phyloP scores from a whole-genome alignment of 2,329 filamentous ascomycete genomes.

The Claviceps fusiformis region DNA sequence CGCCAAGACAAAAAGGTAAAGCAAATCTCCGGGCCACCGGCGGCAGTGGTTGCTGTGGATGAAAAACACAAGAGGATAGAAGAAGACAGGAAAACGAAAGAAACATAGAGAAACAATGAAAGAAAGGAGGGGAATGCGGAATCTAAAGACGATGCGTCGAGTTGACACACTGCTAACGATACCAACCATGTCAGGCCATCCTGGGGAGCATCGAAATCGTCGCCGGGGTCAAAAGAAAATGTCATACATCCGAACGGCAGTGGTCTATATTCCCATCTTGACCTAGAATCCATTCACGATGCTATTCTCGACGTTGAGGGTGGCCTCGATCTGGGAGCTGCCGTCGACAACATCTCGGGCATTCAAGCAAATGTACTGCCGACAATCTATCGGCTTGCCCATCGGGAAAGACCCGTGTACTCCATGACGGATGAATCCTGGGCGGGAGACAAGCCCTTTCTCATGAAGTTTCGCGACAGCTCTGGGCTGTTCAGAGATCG shows the following conservation, averaged over 20 bases:
- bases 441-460: slow-evolving; percentile 11
- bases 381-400: slow-evolving; percentile 3
- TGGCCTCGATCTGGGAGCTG: slow-evolving; percentile 3
- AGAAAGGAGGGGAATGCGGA: no score
- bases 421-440: slow-evolving; percentile 6
- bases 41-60: neutral
- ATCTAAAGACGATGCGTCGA: neutral
- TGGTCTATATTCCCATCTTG: slow-evolving; percentile 23
- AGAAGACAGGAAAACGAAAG: no score
- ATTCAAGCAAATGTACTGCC: slow-evolving; percentile 2
- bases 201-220: neutral
- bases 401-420: slow-evolving; percentile 2
- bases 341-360: slow-evolving; percentile 3
- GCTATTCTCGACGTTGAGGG: slow-evolving; percentile 20
- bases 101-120: no score
- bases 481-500: slow-evolving; percentile 14
- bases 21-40: neutral
- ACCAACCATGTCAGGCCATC: neutral
- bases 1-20: slow-evolving; percentile 13
- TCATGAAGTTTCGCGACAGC: slow-evolving; percentile 13
- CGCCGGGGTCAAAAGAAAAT: slow-evolving; percentile 9
- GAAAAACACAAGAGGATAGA: no score
- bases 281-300: slow-evolving; percentile 20
- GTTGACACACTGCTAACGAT: neutral
- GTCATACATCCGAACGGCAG: slow-evolving; percentile 4